Evolutionary conservation across 75 land plant species (phyloP).

Genomic region (Cupressus sempervirens): DNA sequence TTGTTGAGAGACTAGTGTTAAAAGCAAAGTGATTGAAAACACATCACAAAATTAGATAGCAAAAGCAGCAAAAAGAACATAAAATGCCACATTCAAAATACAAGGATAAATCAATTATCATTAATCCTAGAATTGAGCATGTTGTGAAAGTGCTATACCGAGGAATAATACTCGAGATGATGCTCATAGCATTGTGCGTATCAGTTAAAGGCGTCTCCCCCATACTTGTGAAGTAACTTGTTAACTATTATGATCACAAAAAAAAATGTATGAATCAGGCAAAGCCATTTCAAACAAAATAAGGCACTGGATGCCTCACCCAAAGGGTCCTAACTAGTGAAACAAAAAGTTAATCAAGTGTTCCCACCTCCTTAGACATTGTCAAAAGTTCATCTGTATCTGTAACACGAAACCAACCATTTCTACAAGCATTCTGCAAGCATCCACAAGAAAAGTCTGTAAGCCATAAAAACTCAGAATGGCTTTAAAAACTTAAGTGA

Average conservation of each 20-base stretch:
- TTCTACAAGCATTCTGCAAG: slow-evolving; percentile 52
- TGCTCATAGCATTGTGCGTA: slow-evolving; percentile 8
- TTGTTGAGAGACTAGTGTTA: neutral
- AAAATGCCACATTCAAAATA: neutral
- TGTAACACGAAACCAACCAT: slow-evolving; percentile 37
- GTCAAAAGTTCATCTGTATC: slow-evolving; percentile 32
- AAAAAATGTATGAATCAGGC: neutral
- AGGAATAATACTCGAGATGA: slow-evolving; percentile 29
- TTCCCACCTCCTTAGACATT: slow-evolving; percentile 43
- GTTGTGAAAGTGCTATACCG: slow-evolving; percentile 21
- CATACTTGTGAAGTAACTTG: slow-evolving; percentile 28
- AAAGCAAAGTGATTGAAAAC: neutral
- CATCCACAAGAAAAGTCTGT: neutral
- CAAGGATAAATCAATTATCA: neutral
- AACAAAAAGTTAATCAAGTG: neutral
- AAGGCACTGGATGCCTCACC: neutral
- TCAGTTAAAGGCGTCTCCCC: slow-evolving; percentile 15
- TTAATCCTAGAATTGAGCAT: neutral
- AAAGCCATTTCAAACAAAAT: neutral
- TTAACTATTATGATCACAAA: slow-evolving; percentile 16
- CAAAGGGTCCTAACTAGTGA: neutral
- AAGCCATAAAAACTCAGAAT: neutral
- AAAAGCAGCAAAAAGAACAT: neutral
- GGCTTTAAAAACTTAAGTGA: neutral
- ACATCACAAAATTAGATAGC: neutral